phyloP scores from a whole-genome alignment of 164 flowering plant species.

The Piper longum region DNA sequence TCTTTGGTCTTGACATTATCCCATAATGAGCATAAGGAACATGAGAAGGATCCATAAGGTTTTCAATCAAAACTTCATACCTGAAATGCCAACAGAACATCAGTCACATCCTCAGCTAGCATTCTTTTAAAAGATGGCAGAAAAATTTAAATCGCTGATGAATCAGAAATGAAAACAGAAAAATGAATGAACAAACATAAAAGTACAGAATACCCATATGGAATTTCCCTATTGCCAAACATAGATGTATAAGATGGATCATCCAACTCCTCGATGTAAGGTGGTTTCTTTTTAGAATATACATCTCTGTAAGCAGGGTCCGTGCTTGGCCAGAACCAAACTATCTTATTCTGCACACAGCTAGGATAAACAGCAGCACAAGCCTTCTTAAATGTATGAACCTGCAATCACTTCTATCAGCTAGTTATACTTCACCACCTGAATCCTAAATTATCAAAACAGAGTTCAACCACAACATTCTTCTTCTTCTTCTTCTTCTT shows the following conservation, averaged over 20 bases:
- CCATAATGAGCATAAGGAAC: conserved; percentile 89
- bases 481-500: too few species aligned
- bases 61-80: conserved; percentile 77
- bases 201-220: conserved; percentile 55
- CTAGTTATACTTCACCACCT: not conserved
- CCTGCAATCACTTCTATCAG: conserved; percentile 26
- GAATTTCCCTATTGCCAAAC: conserved; percentile 64
- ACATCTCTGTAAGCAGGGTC: conserved; percentile 59
- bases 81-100: conserved; percentile 26
- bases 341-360: conserved; percentile 57
- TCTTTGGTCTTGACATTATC: conserved; percentile 27
- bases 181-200: not conserved
- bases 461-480: not conserved
- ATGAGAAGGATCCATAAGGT: conserved; percentile 96
- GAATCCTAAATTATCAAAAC: too few species aligned
- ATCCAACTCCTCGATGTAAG: conserved; percentile 65
- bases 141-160: not conserved
- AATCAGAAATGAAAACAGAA: not conserved
- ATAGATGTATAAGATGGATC: conserved; percentile 59
- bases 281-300: conserved; percentile 41
- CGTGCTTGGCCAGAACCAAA: conserved; percentile 93
- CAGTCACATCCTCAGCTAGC: not conserved
- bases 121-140: not conserved
- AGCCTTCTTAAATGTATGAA: conserved; percentile 63
- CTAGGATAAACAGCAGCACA: conserved; percentile 81